Conservation (phyloP, 2,329 filamentous ascomycete species). For the Ascomycota sp. region DNA sequence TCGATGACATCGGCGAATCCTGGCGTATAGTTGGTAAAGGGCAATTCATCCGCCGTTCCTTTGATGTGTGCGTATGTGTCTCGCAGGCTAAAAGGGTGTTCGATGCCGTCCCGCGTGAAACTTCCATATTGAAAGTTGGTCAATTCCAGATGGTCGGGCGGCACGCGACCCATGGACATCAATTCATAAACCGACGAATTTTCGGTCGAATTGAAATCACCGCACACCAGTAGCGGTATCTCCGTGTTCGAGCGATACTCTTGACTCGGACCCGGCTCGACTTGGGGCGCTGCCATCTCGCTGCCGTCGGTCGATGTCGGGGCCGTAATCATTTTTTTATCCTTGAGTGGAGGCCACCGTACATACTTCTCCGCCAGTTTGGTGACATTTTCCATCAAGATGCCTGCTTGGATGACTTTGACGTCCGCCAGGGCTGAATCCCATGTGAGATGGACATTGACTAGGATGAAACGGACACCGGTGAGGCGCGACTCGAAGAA, state of each 20-base stretch:
- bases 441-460: conserved; percentile 91
- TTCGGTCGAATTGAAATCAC: conserved; percentile 83
- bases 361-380: conserved; percentile 75
- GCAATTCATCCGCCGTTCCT: conserved; percentile 64
- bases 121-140: conserved; percentile 71
- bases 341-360: conserved; percentile 57
- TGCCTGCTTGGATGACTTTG: conserved; percentile 89
- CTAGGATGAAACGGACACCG: conserved; percentile 78
- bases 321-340: conserved; percentile 45
- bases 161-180: conserved; percentile 59
- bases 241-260: conserved; percentile 73
- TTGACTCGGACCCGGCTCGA: conserved; percentile 58
- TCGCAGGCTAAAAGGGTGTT: conserved; percentile 83
- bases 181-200: conserved; percentile 85
- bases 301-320: conserved; percentile 20
- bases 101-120: conserved; percentile 80
- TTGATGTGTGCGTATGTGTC: conserved; percentile 73
- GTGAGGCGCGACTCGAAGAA: conserved; percentile 86
- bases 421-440: conserved; percentile 80
- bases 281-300: conserved; percentile 27
- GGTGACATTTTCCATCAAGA: conserved; percentile 79
- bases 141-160: conserved; percentile 63
- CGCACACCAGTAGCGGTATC: conserved; percentile 79
- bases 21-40: conserved; percentile 93
- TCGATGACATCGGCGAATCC: conserved; percentile 85